Conservation (phyloP, 768 basidiomycete genomes). For the Podaxis mareebaensis region DNA sequence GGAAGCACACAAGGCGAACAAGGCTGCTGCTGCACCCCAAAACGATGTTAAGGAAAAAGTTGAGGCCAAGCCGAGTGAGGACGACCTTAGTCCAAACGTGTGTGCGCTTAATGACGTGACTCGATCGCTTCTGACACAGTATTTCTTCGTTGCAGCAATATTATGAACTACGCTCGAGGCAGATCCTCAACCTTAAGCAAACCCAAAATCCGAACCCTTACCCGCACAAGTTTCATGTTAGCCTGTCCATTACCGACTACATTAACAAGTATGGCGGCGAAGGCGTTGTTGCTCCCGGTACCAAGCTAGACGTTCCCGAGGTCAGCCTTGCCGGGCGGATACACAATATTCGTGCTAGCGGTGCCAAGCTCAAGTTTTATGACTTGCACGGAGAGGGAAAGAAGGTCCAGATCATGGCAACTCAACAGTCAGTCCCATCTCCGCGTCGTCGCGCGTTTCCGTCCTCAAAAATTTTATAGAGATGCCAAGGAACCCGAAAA, state of each 20-base stretch:
- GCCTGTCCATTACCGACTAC: constrained; percentile 71
- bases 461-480: constrained; percentile 31
- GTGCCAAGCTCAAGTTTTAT: constrained; percentile 89
- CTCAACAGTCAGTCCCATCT: constrained; percentile 59
- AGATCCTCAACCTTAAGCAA: constrained; percentile 82
- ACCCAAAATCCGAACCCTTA: constrained; percentile 91
- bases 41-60: constrained; percentile 40
- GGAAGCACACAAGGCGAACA: constrained; percentile 74
- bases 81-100: constrained; percentile 90
- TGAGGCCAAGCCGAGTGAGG: constrained; percentile 59
- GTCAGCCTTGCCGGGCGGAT: constrained; percentile 88
- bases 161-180: constrained; percentile 88
- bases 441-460: neutral
- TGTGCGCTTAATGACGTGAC: constrained; percentile 32
- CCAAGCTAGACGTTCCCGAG: constrained; percentile 55
- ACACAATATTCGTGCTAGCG: constrained; percentile 82
- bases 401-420: constrained; percentile 96
- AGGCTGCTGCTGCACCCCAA: constrained; percentile 41
- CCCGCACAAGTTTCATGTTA: constrained; percentile 98
- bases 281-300: constrained; percentile 67
- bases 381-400: constrained; percentile 90
- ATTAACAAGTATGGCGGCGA: constrained; percentile 73
- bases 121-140: neutral
- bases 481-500: constrained; percentile 62
- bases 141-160: constrained; percentile 73